Conservation (phyloP, 2,329 filamentous ascomycete species). For the Trichoderma simmonsii region DNA sequence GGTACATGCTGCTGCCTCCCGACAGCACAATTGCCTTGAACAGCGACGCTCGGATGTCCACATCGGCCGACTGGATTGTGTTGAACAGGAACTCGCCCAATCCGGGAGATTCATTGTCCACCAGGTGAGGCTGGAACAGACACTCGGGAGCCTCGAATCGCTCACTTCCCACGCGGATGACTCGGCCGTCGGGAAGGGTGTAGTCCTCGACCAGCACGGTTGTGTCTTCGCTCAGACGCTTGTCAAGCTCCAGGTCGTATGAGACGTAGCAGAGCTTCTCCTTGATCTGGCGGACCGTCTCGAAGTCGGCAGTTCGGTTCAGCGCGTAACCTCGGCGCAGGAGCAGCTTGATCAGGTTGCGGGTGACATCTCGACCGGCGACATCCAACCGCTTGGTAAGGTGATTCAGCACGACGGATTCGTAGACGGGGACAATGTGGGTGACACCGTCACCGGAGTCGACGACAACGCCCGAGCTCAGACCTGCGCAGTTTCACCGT, state of each 20-base stretch:
- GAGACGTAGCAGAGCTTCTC: conserved; percentile 99
- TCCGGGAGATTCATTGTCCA: conserved; percentile 95
- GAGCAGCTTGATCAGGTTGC: conserved; percentile 93
- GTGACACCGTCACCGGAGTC: conserved; percentile 98
- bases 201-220: conserved; percentile 97
- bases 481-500: conserved; percentile 48
- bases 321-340: conserved; percentile 92
- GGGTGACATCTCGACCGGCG: conserved; percentile 94
- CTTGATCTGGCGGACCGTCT: conserved; percentile 98
- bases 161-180: conserved; percentile 94
- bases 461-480: conserved; percentile 93
- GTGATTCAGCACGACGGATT: conserved; percentile 96
- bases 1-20: conserved; percentile 98
- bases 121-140: conserved; percentile 95
- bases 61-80: conserved; percentile 93
- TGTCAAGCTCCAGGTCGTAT: conserved; percentile 95
- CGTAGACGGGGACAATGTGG: conserved; percentile 97
- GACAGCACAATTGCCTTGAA: conserved; percentile 98
- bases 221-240: conserved; percentile 93
- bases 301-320: conserved; percentile 97
- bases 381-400: conserved; percentile 92
- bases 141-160: conserved; percentile 98
- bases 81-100: conserved; percentile 98
- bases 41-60: conserved; percentile 87
- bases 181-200: conserved; percentile 91